Conservation (phyloP, 2,329 filamentous ascomycete species). For the Microascus cirrosus region DNA sequence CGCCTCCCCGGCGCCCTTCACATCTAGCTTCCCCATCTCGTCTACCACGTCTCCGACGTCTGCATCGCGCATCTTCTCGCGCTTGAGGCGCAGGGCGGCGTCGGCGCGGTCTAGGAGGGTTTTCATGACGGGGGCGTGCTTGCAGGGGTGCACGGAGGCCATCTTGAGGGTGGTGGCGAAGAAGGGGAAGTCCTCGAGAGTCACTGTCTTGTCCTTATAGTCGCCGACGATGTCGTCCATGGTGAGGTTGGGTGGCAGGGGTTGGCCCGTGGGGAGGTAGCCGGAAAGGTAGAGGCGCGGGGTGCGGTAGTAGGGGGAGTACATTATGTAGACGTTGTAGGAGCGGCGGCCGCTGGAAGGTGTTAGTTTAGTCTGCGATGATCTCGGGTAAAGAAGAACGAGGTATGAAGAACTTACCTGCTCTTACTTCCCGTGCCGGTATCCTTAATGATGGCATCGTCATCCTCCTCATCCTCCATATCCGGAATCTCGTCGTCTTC, state of each 20-base stretch:
- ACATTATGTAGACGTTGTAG: conserved; percentile 98
- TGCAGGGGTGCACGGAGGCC: conserved; percentile 93
- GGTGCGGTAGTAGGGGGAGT: conserved; percentile 92
- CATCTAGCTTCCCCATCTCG: conserved; percentile 57
- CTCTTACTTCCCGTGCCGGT: conserved; percentile 35
- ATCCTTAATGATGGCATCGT: conserved; percentile 90
- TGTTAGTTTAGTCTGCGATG: conserved; percentile 5
- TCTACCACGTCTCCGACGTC: conserved; percentile 76
- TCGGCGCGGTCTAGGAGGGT: conserved; percentile 90
- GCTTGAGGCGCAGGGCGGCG: conserved; percentile 77
- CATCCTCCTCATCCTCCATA: conserved; percentile 97
- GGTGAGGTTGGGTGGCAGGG: conserved; percentile 74
- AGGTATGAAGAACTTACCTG: conserved; percentile 22
- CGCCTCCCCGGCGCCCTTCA: conserved; percentile 38
- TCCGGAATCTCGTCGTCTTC: conserved; percentile 86
- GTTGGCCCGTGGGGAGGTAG: conserved; percentile 69
- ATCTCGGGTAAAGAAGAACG: background rate
- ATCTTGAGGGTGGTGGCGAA: conserved; percentile 89
- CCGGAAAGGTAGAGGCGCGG: conserved; percentile 91
- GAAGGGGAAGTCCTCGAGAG: conserved; percentile 93
- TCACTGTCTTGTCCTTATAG: conserved; percentile 98
- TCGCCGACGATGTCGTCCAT: conserved; percentile 96
- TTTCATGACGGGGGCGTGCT: conserved; percentile 97
- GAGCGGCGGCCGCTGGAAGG: conserved; percentile 62
- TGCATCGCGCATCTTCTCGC: conserved; percentile 55